Conservation (phyloP, 768 basidiomycete genomes). For the Rhodotorula sphaerocarpa region DNA sequence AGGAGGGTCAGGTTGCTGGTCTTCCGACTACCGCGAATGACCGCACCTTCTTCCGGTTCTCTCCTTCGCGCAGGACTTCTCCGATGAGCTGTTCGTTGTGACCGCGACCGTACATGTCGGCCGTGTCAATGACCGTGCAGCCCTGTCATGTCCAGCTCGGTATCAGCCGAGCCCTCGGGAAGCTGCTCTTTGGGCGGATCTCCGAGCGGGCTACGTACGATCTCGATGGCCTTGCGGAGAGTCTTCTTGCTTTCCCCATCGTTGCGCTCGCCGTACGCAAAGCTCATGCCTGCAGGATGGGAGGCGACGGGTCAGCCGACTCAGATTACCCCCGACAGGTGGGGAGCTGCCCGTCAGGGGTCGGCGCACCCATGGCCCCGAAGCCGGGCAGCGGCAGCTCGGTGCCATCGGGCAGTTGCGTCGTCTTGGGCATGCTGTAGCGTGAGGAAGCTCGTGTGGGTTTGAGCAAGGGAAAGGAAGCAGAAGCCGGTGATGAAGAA, state of each 20-base stretch:
- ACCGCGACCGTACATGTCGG: not conserved
- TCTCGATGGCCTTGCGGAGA: constrained; percentile 16
- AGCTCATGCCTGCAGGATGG: constrained; percentile 2
- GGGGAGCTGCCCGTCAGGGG: too few species aligned
- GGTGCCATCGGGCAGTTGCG: not conserved
- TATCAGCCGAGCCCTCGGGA: too few species aligned
- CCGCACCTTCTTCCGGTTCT: constrained; percentile 11
- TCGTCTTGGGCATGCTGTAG: not conserved
- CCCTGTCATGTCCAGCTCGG: not conserved
- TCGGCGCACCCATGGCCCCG: constrained; percentile 14
- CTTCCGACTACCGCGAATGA: not conserved
- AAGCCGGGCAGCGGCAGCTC: constrained; percentile 1
- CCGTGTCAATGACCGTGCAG: constrained; percentile 17
- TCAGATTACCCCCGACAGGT: too few species aligned
- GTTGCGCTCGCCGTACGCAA: not conserved
- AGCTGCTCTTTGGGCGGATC: too few species aligned
- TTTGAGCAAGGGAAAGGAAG: too few species aligned
- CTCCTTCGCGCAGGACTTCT: constrained; percentile 19
- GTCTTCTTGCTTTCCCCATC: constrained; percentile 12
- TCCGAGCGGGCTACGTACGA: too few species aligned
- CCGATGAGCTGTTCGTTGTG: constrained; percentile 23
- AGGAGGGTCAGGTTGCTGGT: not conserved
- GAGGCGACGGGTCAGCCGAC: not conserved
- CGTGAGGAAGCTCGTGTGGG: too few species aligned
- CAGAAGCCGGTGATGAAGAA: too few species aligned